Conservation (phyloP, 306 rosid genomes). For the Alnus rubra region DNA sequence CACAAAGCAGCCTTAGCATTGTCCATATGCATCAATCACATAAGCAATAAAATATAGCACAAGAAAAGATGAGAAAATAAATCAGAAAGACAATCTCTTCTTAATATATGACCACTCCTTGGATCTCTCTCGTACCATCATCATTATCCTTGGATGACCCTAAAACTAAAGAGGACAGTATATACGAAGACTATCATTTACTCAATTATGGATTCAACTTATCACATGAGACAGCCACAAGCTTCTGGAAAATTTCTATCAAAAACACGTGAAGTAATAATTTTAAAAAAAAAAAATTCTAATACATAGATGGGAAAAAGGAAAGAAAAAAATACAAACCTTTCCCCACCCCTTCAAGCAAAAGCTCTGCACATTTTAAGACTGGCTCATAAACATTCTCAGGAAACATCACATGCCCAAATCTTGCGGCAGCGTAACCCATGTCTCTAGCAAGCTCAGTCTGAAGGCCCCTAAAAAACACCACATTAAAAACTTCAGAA, state of each 20-base stretch:
- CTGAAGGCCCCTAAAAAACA: slow-evolving; percentile 84
- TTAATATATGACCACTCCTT: slow-evolving; percentile 8
- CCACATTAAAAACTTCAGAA: slow-evolving; percentile 52
- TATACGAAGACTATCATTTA: background rate
- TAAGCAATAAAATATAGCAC: slow-evolving; percentile 16
- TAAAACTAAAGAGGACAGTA: slow-evolving; percentile 23
- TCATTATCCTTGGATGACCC: slow-evolving; percentile 14
- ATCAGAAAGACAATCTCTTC: slow-evolving; percentile 17
- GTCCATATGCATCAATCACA: slow-evolving; percentile 15
- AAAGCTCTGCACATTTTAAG: slow-evolving; percentile 82
- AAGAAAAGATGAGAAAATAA: background rate
- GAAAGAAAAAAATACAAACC: slow-evolving; percentile 43
- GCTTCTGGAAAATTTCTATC: slow-evolving; percentile 23
- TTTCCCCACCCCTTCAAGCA: slow-evolving; percentile 91
- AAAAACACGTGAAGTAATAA: slow-evolving; percentile 3
- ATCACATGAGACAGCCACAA: slow-evolving; percentile 16
- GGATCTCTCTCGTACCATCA: slow-evolving; percentile 11
- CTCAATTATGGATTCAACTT: slow-evolving; percentile 23
- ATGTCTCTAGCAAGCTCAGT: slow-evolving; percentile 93
- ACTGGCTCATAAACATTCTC: slow-evolving; percentile 96
- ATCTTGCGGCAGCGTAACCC: slow-evolving; percentile 92
- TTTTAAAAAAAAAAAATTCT: background rate
- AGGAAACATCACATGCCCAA: slow-evolving; percentile 98
- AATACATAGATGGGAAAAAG: slow-evolving; percentile 1
- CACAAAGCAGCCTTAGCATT: slow-evolving; percentile 12